Percentiles rank a stretch among this genome's conserved stretches.
phyloP scores from a whole-genome alignment of 2,329 filamentous ascomycete genomes.

The Ophiostoma triangulosporum region DNA sequence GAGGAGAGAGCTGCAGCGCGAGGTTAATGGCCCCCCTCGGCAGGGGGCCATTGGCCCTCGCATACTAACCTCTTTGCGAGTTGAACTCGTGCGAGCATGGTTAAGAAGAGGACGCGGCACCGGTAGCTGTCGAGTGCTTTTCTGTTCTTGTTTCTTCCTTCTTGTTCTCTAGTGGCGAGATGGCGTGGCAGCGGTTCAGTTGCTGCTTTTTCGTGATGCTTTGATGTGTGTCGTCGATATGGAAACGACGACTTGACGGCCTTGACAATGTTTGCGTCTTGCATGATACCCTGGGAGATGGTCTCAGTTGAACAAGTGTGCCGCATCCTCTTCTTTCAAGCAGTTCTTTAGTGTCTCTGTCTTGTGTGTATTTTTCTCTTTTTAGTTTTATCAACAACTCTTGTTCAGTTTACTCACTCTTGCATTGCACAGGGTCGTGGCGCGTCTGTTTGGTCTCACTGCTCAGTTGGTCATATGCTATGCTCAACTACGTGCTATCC shows the following conservation, averaged over 20 bases:
- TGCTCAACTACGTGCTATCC: no score
- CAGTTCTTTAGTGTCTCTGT: background rate
- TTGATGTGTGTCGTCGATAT: background rate
- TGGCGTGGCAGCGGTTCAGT: no score
- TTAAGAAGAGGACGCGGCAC: background rate
- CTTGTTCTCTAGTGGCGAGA: background rate
- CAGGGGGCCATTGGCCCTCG: background rate
- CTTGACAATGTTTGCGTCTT: background rate
- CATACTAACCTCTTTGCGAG: background rate
- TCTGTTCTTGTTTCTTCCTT: background rate
- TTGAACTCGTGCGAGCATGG: background rate
- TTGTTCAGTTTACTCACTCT: no score
- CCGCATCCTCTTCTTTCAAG: background rate
- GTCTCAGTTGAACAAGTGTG: background rate
- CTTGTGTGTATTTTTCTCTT: background rate
- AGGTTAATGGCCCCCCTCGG: no score
- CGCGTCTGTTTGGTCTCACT: no score
- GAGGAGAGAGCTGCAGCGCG: background rate
- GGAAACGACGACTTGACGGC: background rate
- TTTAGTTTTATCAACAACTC: background rate
- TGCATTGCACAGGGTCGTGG: no score
- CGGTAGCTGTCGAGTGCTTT: background rate
- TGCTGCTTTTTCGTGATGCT: background rate
- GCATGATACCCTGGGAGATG: background rate
- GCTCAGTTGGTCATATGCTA: no score